These are phyloP conservation scores for Kluyveromyces sp. DNA, from an alignment of 1,139 yeast species.

Conservation along the genomic window DNA sequence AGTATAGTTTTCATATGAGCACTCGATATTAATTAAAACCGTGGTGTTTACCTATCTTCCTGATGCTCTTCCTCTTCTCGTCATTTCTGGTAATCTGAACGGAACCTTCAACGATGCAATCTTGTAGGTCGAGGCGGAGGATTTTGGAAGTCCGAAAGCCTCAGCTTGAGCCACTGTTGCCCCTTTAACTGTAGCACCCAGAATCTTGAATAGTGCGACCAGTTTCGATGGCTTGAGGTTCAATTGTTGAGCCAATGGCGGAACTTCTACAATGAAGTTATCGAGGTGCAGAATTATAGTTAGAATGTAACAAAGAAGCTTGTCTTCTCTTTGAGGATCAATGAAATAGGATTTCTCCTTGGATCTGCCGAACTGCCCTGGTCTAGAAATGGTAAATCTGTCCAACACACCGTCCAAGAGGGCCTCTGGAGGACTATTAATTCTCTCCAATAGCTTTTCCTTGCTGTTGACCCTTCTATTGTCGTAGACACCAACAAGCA, in stretches of 20 bases:
- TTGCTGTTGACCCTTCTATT: conserved; percentile 62
- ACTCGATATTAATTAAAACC: too few relatives aligned
- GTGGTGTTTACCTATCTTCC: too few relatives aligned
- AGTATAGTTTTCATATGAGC: too few relatives aligned
- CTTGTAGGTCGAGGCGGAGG: conserved; percentile 60
- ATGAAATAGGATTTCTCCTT: conserved; percentile 67
- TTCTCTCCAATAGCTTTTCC: conserved; percentile 50
- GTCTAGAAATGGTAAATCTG: conserved; percentile 59
- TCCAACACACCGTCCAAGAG: conserved; percentile 68
- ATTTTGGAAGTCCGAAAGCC: conserved; percentile 68
- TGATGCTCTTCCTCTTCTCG: conserved; percentile 52
- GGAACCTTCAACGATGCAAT: conserved; percentile 85
- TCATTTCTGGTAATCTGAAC: conserved; percentile 78
- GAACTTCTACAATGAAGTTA: conserved; percentile 64
- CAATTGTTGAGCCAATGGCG: conserved; percentile 80
- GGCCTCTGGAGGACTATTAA: conserved; percentile 63
- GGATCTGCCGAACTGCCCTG: conserved; percentile 63
- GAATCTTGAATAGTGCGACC: conserved; percentile 60
- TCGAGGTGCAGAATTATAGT: conserved; percentile 71
- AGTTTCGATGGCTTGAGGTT: conserved; percentile 74
- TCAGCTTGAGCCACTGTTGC: conserved; percentile 79
- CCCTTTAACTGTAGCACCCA: conserved; percentile 75
- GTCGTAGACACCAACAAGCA: conserved; percentile 71
- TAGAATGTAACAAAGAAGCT: conserved; percentile 69
- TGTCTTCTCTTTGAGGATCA: conserved; percentile 85